Conservation (phyloP, 2,329 filamentous ascomycete species). For the Chrysoporthe cubensis region DNA sequence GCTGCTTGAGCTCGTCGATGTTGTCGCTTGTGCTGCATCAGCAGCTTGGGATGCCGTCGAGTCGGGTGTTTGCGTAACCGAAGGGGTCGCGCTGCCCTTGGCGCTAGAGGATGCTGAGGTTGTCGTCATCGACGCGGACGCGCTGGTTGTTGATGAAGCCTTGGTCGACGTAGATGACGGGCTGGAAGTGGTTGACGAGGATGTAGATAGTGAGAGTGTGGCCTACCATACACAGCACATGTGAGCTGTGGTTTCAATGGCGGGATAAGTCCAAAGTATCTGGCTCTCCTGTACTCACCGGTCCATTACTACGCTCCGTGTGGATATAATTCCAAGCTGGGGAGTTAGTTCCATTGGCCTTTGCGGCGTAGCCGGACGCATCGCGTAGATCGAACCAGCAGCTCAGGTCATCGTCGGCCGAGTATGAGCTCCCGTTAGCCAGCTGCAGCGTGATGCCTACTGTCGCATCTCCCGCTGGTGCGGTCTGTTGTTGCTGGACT, state of each 20-base stretch:
- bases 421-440: neutral
- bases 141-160: neutral
- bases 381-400: conserved; percentile 14
- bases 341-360: neutral
- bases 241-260: neutral
- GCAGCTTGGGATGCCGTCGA: neutral
- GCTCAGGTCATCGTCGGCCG: neutral
- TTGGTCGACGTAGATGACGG: neutral
- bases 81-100: neutral
- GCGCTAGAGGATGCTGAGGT: neutral
- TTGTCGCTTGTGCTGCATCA: neutral
- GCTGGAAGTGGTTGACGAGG: neutral
- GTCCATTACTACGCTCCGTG: neutral
- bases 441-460: conserved; percentile 14
- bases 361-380: neutral
- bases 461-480: neutral
- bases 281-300: neutral
- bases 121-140: neutral
- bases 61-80: neutral
- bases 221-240: neutral
- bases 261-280: too few relatives aligned
- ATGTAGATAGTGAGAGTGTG: neutral
- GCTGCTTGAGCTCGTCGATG: neutral
- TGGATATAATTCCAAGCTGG: conserved; percentile 15
- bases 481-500: neutral